phyloP scores from a whole-genome alignment of 371 early-diverging fungal genomes.

The Entomophthora muscae region DNA sequence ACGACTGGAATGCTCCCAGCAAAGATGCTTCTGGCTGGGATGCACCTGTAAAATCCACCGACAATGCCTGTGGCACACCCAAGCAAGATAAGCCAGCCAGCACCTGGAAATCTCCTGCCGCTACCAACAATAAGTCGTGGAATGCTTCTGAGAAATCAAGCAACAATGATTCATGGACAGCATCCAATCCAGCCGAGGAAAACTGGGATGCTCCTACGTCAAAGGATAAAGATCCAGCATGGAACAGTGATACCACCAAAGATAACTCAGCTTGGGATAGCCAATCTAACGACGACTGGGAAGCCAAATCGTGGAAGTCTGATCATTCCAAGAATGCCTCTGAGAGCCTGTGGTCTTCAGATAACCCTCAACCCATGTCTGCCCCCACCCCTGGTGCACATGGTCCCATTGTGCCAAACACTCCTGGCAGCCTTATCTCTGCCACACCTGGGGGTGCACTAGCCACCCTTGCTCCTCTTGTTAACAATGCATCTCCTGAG shows the following conservation, averaged over 20 bases:
- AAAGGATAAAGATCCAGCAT: background rate
- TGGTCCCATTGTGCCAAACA: background rate
- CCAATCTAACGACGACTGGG: background rate
- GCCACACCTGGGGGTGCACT: background rate
- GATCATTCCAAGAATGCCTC: too few relatives aligned
- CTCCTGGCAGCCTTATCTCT: background rate
- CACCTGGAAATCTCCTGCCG: too few relatives aligned
- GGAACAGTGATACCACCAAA: background rate
- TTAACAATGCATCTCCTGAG: background rate
- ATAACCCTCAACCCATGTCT: background rate
- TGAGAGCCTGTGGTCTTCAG: background rate
- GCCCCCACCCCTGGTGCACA: background rate
- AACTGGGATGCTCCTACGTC: too few relatives aligned
- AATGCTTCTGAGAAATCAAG: too few relatives aligned
- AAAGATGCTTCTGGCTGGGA: too few relatives aligned
- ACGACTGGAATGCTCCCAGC: too few relatives aligned
- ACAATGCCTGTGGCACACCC: too few relatives aligned
- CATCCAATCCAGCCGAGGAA: too few relatives aligned
- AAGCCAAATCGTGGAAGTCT: background rate
- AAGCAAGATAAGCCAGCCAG: too few relatives aligned
- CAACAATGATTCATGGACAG: too few relatives aligned
- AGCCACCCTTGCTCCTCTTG: background rate
- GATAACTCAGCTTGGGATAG: background rate
- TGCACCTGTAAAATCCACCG: too few relatives aligned
- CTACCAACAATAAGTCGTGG: too few relatives aligned